Base-by-base conservation (phyloP, 73 alveolate species). In the Tetrahymena elliotti region DNA sequence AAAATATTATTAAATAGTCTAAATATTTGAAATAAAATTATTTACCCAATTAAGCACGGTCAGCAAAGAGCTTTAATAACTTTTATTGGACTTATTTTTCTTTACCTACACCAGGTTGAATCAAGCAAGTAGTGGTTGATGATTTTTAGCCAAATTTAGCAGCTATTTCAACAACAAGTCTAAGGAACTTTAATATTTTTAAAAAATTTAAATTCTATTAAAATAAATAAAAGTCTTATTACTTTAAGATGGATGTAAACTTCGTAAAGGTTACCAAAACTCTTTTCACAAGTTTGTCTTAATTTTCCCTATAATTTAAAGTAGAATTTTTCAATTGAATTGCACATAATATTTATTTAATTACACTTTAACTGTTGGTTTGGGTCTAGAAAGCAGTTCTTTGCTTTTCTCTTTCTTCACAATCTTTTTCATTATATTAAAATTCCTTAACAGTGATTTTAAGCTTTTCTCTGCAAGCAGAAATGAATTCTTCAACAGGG, bases 141-240 rank as follows among this genome's bases (percentile, higher is more conserved):
- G 93, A 98, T 27, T 98, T 98, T 82, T 97, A 94, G 16, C 98
- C 98, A 68, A 97, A 98, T 93, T 99, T 97, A 93, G 97, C 92
- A 33, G 97, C 98, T 35, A 98, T 97, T 94, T 98, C 99, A 35
- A 96, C 97, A 83, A 95, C 97, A 22, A 98, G 94, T 96, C 99
- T 97, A 68, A 68, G 88, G 88, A 27, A 31, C 88, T 68, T 0
- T 68, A 18, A 15, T 11, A 4, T 53, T 27, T 15, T 15, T 15
- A 53, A n/a, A 24, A 24, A 68, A n/a, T 31, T 12, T 68, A 27
- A 68, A 68, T 0, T n/a, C 0, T 22, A n/a, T 24, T 27, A 6
- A 27, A 22, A n/a, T 2, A 6, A 1, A 16, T 68, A 5, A 38
- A 38, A 6, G n/a, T 27, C 11, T 68, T 93, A 97, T 92, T 15